These are phyloP conservation scores for Cryptomeria japonica DNA, from an alignment of 75 land plant species.

Conservation along the genomic window DNA sequence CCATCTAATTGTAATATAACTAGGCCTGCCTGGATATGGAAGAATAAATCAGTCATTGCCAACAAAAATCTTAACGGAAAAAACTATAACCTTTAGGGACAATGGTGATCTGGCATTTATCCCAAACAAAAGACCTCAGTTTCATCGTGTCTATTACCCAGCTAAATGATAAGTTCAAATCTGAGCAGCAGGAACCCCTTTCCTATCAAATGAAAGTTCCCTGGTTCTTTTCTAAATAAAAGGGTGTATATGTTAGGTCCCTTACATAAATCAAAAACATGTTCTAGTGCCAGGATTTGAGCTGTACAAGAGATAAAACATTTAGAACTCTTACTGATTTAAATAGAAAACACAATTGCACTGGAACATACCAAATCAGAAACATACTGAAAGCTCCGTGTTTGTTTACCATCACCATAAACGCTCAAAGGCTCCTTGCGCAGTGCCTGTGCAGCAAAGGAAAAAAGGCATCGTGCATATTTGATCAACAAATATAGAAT, in stretches of 20 bases:
- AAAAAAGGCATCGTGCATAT: not conserved
- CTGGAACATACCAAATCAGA: constrained; percentile 46
- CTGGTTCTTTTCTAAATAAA: not conserved
- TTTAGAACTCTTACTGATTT: not conserved
- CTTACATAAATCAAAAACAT: not conserved
- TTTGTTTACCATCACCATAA: constrained; percentile 77
- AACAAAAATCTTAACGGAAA: not conserved
- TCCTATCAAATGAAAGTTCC: not conserved
- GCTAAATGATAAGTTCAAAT: not conserved
- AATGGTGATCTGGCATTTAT: not conserved
- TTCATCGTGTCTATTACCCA: not conserved
- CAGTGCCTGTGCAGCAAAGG: constrained; percentile 40
- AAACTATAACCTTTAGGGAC: constrained; percentile 1
- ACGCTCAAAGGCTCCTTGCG: constrained; percentile 67
- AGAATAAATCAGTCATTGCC: not conserved
- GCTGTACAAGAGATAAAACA: not conserved
- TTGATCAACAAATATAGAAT: constrained; percentile 3
- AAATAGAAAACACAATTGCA: not conserved
- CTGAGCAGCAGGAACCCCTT: not conserved
- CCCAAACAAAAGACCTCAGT: not conserved
- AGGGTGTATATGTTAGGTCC: not conserved
- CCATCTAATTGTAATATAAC: not conserved
- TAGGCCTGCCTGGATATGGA: not conserved
- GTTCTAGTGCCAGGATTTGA: not conserved
- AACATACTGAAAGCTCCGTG: constrained; percentile 66